Percentiles rank a stretch among this genome's conserved stretches.
Evolutionary conservation across 2,329 filamentous ascomycete genomes (phyloP).

Genomic region (Xylaria sp.): DNA sequence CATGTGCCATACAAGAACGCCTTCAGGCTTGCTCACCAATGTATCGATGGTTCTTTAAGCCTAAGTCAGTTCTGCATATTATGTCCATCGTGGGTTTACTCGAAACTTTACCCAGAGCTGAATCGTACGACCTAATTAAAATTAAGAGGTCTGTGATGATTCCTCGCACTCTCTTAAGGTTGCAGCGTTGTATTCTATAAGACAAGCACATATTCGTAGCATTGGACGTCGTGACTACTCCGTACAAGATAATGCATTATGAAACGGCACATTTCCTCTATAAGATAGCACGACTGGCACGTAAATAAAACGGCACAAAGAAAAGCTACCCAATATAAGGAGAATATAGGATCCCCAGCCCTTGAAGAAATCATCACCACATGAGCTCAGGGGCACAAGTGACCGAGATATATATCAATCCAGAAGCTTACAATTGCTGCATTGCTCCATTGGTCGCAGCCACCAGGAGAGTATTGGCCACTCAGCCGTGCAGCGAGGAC

Average conservation of each 20-base stretch:
- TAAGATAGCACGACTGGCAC: not conserved
- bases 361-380: not conserved
- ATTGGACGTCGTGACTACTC: not conserved
- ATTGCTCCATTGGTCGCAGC: not conserved
- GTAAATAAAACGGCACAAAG: not conserved
- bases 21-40: not conserved
- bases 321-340: not conserved
- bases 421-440: not conserved
- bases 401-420: too few relatives aligned
- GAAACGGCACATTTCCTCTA: not conserved
- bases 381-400: not conserved
- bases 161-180: not conserved
- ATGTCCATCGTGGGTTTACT: not conserved
- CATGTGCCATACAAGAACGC: not conserved
- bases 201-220: not conserved
- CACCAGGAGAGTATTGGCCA: not conserved
- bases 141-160: not conserved
- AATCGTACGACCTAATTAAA: not conserved
- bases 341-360: not conserved
- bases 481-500: not conserved
- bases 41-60: not conserved
- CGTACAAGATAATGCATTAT: not conserved
- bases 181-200: not conserved
- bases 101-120: not conserved
- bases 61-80: not conserved